These are phyloP conservation scores for Endogone sp. DNA, from an alignment of 192 early-diverging fungal genomes.

Conservation along the genomic window DNA sequence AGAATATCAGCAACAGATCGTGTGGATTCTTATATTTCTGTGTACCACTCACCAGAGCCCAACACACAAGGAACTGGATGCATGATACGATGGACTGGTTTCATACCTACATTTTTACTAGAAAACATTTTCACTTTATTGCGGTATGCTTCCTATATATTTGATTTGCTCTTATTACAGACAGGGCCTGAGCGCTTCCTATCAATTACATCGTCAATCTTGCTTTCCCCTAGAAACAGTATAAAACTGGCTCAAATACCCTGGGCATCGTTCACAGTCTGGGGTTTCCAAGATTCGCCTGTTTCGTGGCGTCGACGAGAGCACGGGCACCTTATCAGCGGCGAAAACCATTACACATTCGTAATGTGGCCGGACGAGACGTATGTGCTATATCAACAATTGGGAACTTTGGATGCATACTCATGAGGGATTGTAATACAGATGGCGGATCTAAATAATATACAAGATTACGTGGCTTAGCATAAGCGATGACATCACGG, in stretches of 20 bases:
- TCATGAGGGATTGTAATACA: no score
- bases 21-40: slow-evolving; percentile 34
- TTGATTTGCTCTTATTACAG: not conserved
- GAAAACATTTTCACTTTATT: not conserved
- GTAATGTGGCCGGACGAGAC: slow-evolving; percentile 19
- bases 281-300: slow-evolving; percentile 43
- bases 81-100: slow-evolving; percentile 26
- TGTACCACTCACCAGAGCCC: slow-evolving; percentile 27
- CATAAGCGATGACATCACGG: not conserved
- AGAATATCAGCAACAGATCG: slow-evolving; percentile 29
- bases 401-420: not conserved
- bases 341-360: slow-evolving; percentile 43
- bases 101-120: slow-evolving; percentile 22
- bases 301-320: slow-evolving; percentile 34
- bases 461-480: not conserved
- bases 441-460: no score
- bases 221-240: no score
- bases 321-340: slow-evolving; percentile 32
- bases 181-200: no score
- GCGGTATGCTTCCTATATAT: not conserved
- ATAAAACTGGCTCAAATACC: not conserved
- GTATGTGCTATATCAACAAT: not conserved
- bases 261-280: slow-evolving; percentile 35
- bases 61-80: not conserved
- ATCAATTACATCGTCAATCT: no score